Conservation (phyloP, 257 asterid species). For the Solanum ossicruentum region DNA sequence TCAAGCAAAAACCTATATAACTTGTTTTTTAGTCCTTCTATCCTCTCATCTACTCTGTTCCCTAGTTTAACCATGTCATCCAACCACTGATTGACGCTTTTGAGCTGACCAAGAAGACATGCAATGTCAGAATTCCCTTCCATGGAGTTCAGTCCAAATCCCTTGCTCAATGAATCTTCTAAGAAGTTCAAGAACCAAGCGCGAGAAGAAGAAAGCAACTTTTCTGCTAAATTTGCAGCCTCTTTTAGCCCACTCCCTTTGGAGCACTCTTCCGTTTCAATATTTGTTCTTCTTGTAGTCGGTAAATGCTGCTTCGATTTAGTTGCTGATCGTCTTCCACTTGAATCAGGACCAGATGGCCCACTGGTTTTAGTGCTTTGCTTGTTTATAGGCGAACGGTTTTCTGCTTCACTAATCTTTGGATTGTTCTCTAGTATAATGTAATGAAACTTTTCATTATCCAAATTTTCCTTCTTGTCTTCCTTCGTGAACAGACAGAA, state of each 20-base stretch:
- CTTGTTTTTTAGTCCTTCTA: conserved; percentile 49
- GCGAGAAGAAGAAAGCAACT: conserved; percentile 37
- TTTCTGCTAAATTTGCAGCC: conserved; percentile 44
- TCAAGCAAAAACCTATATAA: conserved; percentile 55
- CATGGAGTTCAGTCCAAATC: conserved; percentile 22
- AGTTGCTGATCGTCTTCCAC: conserved; percentile 10
- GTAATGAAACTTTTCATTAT: conserved; percentile 26
- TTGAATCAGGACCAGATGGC: conserved; percentile 7
- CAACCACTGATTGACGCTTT: conserved; percentile 67
- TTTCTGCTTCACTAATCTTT: conserved; percentile 16
- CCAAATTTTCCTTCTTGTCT: conserved; percentile 20
- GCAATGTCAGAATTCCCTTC: conserved; percentile 30
- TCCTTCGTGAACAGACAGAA: conserved; percentile 42
- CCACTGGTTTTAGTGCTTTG: conserved; percentile 3
- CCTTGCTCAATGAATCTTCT: conserved; percentile 35
- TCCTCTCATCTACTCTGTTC: conserved; percentile 32
- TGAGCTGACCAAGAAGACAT: conserved; percentile 65
- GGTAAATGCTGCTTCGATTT: conserved; percentile 13
- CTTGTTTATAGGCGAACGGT: conserved; percentile 15
- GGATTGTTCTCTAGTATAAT: conserved; percentile 32
- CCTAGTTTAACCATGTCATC: conserved; percentile 35
- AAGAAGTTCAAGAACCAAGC: conserved; percentile 67
- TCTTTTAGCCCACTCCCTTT: conserved; percentile 37
- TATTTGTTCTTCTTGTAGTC: conserved; percentile 9
- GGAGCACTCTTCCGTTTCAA: conserved; percentile 12